phyloP scores from a whole-genome alignment of 2,329 filamentous ascomycete species.

The Aureobasidium pullulans region DNA sequence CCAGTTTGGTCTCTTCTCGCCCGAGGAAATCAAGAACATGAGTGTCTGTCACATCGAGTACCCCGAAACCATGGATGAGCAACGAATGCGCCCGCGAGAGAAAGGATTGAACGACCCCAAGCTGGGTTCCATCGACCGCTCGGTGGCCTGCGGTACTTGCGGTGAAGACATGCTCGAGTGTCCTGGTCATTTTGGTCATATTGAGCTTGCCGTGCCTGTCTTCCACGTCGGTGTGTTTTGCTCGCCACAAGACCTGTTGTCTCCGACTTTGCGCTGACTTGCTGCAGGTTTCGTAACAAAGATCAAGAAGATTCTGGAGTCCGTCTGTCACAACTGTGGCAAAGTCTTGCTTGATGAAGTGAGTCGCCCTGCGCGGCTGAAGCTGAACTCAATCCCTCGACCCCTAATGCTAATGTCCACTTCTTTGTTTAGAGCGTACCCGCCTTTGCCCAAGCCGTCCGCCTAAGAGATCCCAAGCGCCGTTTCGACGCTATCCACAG shows the following conservation, averaged over 20 bases:
- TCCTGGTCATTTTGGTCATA: slow-evolving; percentile 97
- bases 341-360: slow-evolving; percentile 97
- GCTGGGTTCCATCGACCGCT: slow-evolving; percentile 90
- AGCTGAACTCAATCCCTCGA: slow-evolving; percentile 21
- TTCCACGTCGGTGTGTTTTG: slow-evolving; percentile 64
- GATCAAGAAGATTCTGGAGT: slow-evolving; percentile 98
- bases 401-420: slow-evolving; percentile 19
- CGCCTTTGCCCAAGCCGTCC: slow-evolving; percentile 74
- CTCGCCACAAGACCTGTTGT: neutral
- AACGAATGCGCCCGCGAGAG: slow-evolving; percentile 80
- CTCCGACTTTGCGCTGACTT: slow-evolving; percentile 22
- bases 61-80: slow-evolving; percentile 99
- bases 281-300: slow-evolving; percentile 89
- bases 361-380: slow-evolving; percentile 56
- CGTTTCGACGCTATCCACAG: slow-evolving; percentile 91
- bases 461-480: slow-evolving; percentile 82
- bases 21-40: slow-evolving; percentile 98
- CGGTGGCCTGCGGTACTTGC: slow-evolving; percentile 93
- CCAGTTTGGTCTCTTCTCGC: slow-evolving; percentile 94
- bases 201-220: slow-evolving; percentile 92
- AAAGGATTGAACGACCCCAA: slow-evolving; percentile 92
- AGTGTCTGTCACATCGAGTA: slow-evolving; percentile 94
- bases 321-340: slow-evolving; percentile 97
- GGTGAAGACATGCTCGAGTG: slow-evolving; percentile 93
- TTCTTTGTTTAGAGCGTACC: slow-evolving; percentile 62